These are phyloP conservation scores for Hyphodiscus sp. DNA, from an alignment of 2,329 filamentous ascomycete genomes.

Conservation along the genomic window DNA sequence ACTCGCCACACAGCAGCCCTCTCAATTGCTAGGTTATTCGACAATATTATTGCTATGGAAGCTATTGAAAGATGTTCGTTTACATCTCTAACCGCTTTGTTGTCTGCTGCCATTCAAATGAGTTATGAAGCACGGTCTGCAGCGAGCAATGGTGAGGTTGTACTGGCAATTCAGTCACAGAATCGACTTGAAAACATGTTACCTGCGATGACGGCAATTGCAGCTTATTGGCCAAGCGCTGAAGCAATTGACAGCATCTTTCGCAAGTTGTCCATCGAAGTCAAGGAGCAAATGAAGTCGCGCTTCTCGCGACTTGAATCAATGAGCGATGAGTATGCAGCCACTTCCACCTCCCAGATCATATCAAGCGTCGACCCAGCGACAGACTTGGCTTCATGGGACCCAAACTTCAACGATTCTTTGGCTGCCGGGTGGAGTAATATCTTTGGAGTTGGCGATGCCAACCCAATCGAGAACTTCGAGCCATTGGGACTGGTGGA, in stretches of 20 bases:
- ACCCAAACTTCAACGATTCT: background rate
- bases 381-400: background rate
- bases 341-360: background rate
- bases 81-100: conserved; percentile 1
- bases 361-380: background rate
- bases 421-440: background rate
- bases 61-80: conserved; percentile 2
- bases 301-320: background rate
- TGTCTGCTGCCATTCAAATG: conserved; percentile 6
- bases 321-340: background rate
- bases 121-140: conserved; percentile 2
- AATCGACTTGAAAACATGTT: conserved; percentile 4
- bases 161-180: conserved; percentile 3
- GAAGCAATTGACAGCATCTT: conserved; percentile 6
- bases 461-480: background rate
- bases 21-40: background rate
- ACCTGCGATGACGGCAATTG: conserved; percentile 1
- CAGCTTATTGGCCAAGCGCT: conserved; percentile 5
- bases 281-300: background rate
- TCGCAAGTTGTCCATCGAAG: background rate
- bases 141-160: background rate
- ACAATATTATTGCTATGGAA: background rate
- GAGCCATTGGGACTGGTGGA: background rate
- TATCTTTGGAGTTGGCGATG: background rate
- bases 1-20: background rate